These are phyloP conservation scores for Aspergillus pseudotamarii DNA, from an alignment of 2,329 filamentous ascomycete genomes.

Conservation along the genomic window DNA sequence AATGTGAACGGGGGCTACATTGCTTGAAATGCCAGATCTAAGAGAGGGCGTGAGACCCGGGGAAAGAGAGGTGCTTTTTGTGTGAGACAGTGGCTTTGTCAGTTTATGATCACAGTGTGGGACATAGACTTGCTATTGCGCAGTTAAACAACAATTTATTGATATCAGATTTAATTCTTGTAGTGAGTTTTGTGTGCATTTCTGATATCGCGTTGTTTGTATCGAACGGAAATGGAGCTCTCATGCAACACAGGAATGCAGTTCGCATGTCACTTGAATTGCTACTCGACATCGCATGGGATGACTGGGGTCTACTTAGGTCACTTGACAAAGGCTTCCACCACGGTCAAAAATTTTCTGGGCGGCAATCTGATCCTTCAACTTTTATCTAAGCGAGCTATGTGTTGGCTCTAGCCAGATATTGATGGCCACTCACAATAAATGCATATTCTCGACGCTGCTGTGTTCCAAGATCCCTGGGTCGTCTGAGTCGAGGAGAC, in stretches of 20 bases:
- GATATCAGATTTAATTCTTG: neutral
- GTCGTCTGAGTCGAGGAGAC: constrained; percentile 18
- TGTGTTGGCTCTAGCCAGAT: neutral
- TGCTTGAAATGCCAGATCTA: neutral
- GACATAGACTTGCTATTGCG: neutral
- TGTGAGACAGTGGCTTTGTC: neutral
- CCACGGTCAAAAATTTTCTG: neutral
- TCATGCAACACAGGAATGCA: neutral
- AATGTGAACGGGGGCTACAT: neutral
- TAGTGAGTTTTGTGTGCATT: neutral
- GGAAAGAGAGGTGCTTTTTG: neutral
- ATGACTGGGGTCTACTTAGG: neutral
- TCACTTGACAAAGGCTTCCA: neutral
- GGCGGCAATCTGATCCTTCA: neutral
- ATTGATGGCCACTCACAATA: neutral
- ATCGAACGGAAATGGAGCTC: neutral
- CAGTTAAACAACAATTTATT: neutral
- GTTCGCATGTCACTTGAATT: neutral
- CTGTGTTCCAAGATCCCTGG: neutral
- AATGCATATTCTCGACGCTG: neutral
- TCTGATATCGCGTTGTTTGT: neutral
- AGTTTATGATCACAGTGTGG: neutral
- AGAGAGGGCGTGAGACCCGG: neutral
- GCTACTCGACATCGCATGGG: neutral
- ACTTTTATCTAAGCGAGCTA: neutral